Evolutionary conservation across 495 filamentous ascomycete species (phyloP).

Genomic region (Chaetomium fimeti): DNA sequence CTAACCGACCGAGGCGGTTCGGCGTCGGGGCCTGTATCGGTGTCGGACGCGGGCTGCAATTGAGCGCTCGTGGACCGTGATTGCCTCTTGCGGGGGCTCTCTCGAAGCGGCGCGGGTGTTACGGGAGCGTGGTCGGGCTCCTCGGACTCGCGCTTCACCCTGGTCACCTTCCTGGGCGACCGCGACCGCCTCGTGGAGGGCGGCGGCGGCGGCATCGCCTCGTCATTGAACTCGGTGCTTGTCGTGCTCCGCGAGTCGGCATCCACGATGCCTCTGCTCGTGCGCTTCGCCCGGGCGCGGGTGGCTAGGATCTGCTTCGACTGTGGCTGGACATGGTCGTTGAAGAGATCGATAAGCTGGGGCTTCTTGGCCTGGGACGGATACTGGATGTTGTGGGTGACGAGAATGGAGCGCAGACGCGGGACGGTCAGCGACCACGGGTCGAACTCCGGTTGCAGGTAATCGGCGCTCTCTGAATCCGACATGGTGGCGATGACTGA

Average conservation of each 20-base stretch:
- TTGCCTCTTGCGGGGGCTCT: constrained; percentile 53
- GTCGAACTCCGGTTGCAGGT: constrained; percentile 82
- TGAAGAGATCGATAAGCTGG: constrained; percentile 80
- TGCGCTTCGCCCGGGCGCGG: constrained; percentile 71
- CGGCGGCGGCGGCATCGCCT: constrained; percentile 48
- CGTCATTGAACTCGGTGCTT: constrained; percentile 45
- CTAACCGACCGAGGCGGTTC: constrained; percentile 33
- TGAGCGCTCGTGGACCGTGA: constrained; percentile 50
- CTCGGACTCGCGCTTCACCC: constrained; percentile 46
- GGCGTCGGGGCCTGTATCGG: constrained; percentile 50
- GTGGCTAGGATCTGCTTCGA: constrained; percentile 71
- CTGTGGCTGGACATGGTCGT: constrained; percentile 72
- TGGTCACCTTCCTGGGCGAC: constrained; percentile 49
- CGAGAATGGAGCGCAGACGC: constrained; percentile 80
- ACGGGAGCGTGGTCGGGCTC: constrained; percentile 43
- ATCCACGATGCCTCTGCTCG: constrained; percentile 83
- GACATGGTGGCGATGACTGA: constrained; percentile 51
- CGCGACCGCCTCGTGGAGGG: constrained; percentile 41
- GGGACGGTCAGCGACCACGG: constrained; percentile 79
- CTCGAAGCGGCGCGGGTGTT: constrained; percentile 38
- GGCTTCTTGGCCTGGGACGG: constrained; percentile 80
- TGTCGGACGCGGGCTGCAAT: constrained; percentile 44
- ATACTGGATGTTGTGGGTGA: constrained; percentile 81
- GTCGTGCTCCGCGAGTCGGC: constrained; percentile 51
- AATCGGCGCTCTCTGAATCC: constrained; percentile 66